phyloP scores from a whole-genome alignment of 2,329 filamentous ascomycete genomes.

The Teratosphaeria viscida region DNA sequence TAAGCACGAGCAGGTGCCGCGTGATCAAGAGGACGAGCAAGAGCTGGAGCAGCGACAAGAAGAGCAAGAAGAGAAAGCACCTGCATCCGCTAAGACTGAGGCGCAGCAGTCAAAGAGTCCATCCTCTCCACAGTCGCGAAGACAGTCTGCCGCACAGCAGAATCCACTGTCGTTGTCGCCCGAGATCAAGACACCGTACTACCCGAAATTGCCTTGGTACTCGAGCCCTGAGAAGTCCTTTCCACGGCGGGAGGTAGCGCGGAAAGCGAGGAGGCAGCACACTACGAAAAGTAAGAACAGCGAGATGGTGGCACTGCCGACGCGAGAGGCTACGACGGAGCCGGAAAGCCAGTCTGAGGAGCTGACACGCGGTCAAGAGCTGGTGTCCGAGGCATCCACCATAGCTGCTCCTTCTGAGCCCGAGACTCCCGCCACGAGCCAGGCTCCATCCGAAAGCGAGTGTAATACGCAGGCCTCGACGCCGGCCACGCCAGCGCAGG shows the following conservation, averaged over 20 bases:
- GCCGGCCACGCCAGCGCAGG: conserved; percentile 38
- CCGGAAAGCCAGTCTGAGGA: conserved; percentile 11
- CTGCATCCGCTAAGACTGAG: not conserved
- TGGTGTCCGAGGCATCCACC: conserved; percentile 36
- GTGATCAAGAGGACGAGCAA: conserved; percentile 2
- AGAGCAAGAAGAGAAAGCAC: not conserved
- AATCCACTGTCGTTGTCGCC: conserved; percentile 10
- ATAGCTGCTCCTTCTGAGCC: conserved; percentile 35
- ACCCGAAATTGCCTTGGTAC: conserved; percentile 50
- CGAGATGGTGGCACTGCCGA: conserved; percentile 41
- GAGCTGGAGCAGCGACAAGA: not conserved
- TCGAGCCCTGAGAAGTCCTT: conserved; percentile 43
- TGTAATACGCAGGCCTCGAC: conserved; percentile 32
- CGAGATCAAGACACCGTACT: conserved; percentile 33
- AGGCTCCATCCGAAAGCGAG: conserved; percentile 47
- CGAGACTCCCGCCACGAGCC: conserved; percentile 49
- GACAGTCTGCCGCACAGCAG: conserved; percentile 8
- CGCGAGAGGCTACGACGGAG: conserved; percentile 26
- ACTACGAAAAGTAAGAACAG: conserved; percentile 23
- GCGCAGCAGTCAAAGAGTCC: not conserved
- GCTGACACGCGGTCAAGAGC: conserved; percentile 21
- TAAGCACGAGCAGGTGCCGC: conserved; percentile 6
- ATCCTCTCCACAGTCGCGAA: conserved; percentile 8
- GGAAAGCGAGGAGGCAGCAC: conserved; percentile 34
- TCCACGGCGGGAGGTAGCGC: conserved; percentile 39